Conservation (phyloP, 2,329 filamentous ascomycete genomes). For the Alternaria arbusti region DNA sequence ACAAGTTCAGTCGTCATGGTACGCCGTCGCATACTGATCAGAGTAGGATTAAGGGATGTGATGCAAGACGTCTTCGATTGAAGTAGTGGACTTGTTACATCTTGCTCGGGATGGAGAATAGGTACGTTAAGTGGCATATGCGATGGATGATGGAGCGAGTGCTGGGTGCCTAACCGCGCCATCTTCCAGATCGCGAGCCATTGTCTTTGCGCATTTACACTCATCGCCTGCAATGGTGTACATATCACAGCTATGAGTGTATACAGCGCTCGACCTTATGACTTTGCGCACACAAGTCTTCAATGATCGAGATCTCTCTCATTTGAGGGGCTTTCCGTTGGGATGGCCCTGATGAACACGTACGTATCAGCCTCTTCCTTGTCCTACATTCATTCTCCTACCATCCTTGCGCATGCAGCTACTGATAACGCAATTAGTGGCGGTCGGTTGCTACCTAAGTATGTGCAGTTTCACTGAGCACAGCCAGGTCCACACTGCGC, state of each 20-base stretch:
- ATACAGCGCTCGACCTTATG: neutral
- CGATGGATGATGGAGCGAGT: neutral
- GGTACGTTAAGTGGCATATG: neutral
- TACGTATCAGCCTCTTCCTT: too few relatives aligned
- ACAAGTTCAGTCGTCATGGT: neutral
- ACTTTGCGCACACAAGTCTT: too few relatives aligned
- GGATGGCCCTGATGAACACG: too few relatives aligned
- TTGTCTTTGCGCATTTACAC: neutral
- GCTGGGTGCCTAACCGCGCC: neutral
- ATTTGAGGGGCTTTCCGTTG: too few relatives aligned
- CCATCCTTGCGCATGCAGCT: neutral
- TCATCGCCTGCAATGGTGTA: too few relatives aligned
- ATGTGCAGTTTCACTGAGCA: neutral
- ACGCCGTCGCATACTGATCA: neutral
- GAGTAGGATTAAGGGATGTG: neutral
- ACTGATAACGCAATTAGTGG: neutral
- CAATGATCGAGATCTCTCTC: too few relatives aligned
- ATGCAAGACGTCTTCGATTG: neutral
- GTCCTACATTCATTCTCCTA: neutral
- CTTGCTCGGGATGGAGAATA: neutral
- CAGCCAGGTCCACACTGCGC: fast-evolving
- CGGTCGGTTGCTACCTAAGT: too few relatives aligned
- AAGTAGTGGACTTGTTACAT: neutral
- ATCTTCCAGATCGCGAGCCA: neutral
- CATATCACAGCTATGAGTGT: too few relatives aligned